A percentile compares a stretch with the other conserved stretches of the same genome.
Conservation (phyloP, 2,329 filamentous ascomycete species). For the Daldinia eschscholtzii region DNA sequence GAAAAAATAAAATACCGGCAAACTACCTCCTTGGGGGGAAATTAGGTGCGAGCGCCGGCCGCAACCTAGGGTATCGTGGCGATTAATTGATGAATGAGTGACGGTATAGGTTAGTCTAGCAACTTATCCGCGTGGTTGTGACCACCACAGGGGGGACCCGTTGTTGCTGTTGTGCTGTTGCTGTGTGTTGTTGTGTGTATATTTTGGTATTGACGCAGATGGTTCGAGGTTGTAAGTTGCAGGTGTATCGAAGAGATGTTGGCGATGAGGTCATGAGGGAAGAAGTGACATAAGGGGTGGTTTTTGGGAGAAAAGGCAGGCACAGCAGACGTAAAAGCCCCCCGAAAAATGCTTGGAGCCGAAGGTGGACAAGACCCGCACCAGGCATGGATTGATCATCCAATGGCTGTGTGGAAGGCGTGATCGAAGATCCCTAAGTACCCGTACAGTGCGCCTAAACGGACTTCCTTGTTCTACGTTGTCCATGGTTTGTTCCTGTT, state of each 20-base stretch:
- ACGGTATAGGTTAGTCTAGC: conserved; percentile 39
- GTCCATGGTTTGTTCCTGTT: conserved; percentile 4
- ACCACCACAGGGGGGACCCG: conserved; percentile 16
- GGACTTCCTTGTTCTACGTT: conserved; percentile 9
- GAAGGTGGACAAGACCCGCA: conserved; percentile 46
- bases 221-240: conserved; percentile 48
- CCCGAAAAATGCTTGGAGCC: conserved; percentile 51
- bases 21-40: conserved; percentile 50
- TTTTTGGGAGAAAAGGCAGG: conserved; percentile 53
- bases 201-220: conserved; percentile 37
- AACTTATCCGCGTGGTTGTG: conserved; percentile 17
- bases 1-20: conserved; percentile 45
- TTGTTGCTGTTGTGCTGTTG: conserved; percentile 21
- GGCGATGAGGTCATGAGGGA: conserved; percentile 57
- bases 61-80: conserved; percentile 39
- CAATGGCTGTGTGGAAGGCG: conserved; percentile 48
- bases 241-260: conserved; percentile 41
- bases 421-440: conserved; percentile 51
- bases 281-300: conserved; percentile 57
- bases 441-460: conserved; percentile 45
- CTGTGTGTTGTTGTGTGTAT: conserved; percentile 11
- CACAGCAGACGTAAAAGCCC: conserved; percentile 55
- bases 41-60: conserved; percentile 39
- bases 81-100: conserved; percentile 41
- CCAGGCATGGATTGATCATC: conserved; percentile 41